Base-by-base conservation (phyloP, 768 basidiomycete genomes). In the Mycena indigotica region DNA sequence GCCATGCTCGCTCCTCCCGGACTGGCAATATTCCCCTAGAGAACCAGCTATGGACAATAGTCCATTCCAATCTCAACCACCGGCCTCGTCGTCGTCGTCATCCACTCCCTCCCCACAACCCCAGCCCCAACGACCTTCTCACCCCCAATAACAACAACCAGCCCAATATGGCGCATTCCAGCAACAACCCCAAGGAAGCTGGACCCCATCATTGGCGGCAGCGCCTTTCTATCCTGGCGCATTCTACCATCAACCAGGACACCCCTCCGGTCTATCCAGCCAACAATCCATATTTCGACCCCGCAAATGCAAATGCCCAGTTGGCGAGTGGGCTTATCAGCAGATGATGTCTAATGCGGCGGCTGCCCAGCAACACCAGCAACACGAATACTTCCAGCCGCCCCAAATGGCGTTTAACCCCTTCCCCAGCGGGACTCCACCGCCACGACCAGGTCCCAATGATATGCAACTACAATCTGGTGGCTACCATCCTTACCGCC, bases 401-500 rank as follows among this genome's bases (percentile, higher is more conserved):
- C 60, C 55, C 0, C 53, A 38, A 8, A 58, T 58, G 61, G 32
- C 30, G 17, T 63, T 63, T 35, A 63, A 63, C 26, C 61, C 61
- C 16, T 63, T 63, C 19, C 61, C 61, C 3, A 63, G 61, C 39
- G 61, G 60, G 0, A 58, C 60, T 0, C 67, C 65, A 3, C 74
- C 73, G 25, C 70, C 78, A 64, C 28, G 62, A 28, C 61, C 25
- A 17, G 23, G 29, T n/a, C n/a, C n/a, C 26, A 49, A 59, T 32
- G n/a, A 23, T 1, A 59, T 61, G 12, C 68, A 53, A 32, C 78
- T 80, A 57, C 45, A 49, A 39, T 35, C 10, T 21, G 48, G 24
- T n/a, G n/a, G n/a, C n/a, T 93, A 85, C 69, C 90, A 92, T 70
- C 91, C 91, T 53, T 92, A 92, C 78, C 87, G 90, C n/a, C 55